Conservation (phyloP, 371 early-diverging fungal genomes). For the Saksenaea vasiformis region DNA sequence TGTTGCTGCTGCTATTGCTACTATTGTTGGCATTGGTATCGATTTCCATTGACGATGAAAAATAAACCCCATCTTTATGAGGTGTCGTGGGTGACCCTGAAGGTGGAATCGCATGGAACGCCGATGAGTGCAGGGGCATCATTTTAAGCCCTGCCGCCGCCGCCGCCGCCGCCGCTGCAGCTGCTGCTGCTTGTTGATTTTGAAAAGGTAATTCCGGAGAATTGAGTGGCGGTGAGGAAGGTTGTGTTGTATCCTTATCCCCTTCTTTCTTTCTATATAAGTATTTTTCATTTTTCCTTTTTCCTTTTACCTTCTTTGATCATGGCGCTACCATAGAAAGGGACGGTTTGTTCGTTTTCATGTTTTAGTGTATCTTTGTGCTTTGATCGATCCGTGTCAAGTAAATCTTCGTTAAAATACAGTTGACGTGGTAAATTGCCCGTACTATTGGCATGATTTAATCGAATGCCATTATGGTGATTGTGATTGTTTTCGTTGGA, state of each 20-base stretch:
- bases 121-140: slow-evolving; percentile 1
- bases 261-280: background rate
- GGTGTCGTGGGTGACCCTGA: background rate
- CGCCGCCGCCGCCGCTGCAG: background rate
- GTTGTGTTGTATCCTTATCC: background rate
- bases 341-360: background rate
- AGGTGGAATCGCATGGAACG: slow-evolving; percentile 1
- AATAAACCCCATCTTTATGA: background rate
- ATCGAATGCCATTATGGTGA: background rate
- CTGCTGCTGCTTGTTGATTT: background rate
- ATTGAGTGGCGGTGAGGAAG: background rate
- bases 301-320: background rate
- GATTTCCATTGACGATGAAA: background rate
- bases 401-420: background rate
- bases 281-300: background rate
- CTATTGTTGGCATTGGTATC: background rate
- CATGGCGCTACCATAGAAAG: background rate
- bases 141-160: background rate
- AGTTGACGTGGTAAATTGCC: background rate
- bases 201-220: background rate
- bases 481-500: background rate
- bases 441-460: background rate
- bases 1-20: background rate
- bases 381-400: background rate
- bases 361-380: slow-evolving; percentile 1